These are phyloP conservation scores for Cardamine resedifolia DNA, from an alignment of 345 rosid genomes.

Conservation along the genomic window DNA sequence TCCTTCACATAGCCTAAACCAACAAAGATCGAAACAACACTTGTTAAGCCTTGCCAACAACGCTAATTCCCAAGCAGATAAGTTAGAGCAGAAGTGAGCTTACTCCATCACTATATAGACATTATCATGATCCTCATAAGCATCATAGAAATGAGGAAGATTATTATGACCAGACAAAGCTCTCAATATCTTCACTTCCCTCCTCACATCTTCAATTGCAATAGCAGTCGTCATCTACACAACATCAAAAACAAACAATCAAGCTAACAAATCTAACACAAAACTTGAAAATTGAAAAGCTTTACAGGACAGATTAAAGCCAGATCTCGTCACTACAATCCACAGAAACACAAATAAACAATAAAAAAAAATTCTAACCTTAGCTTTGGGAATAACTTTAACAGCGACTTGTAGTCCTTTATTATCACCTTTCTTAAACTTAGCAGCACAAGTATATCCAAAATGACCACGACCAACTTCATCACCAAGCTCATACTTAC, in stretches of 20 bases:
- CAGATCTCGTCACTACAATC: conserved; percentile 29
- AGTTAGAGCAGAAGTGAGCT: conserved; percentile 35
- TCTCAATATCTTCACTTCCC: conserved; percentile 89
- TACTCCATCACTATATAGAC: conserved; percentile 99
- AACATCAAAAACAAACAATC: conserved; percentile 15
- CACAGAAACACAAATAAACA: neutral
- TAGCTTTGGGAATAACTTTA: conserved; percentile 86
- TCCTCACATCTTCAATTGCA: conserved; percentile 96
- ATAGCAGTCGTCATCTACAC: conserved; percentile 94
- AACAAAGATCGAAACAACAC: neutral
- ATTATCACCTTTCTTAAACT: conserved; percentile 86
- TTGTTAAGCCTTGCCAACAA: conserved; percentile 4
- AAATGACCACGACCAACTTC: conserved; percentile 97
- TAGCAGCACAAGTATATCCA: conserved; percentile 91
- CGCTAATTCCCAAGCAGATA: neutral
- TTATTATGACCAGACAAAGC: conserved; percentile 86
- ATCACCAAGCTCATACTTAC: conserved; percentile 80
- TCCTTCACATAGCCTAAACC: conserved; percentile 87
- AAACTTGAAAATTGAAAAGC: conserved; percentile 12
- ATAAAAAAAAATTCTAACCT: conserved; percentile 44
- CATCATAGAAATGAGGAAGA: conserved; percentile 83
- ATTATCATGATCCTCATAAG: conserved; percentile 81
- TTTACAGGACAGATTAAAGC: neutral
- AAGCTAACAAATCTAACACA: neutral
- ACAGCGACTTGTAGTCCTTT: conserved; percentile 94